Base-by-base conservation (phyloP, 495 filamentous ascomycete genomes). In the Lasiosphaeria miniovina region DNA sequence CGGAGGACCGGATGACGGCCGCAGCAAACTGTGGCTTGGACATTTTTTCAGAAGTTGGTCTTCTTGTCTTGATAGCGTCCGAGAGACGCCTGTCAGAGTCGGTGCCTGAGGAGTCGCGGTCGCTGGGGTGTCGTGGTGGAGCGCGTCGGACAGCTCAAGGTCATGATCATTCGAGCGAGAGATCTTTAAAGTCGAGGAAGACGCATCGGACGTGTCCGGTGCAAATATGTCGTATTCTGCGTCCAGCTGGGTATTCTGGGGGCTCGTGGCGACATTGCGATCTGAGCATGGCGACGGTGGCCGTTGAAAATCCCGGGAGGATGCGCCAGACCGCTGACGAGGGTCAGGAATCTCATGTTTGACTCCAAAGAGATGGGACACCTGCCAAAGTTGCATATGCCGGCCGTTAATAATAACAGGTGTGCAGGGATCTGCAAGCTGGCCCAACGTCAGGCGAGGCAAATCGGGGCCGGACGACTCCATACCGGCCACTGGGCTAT, bases 301-400 rank as follows among this genome's bases (percentile, higher is more conserved):
- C 3, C 10, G 3, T n/a, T 43, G 36, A n/a, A 63, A 34, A 10
- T 59, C 52, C 0, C 6, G 4, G 12, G 56, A 34, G 1, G 46
- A 24, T 11, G 57, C 52, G 0, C 61, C 61, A 15, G 33, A 11
- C 34, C 43, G 36, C n/a, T 17, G 3, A 1, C 2, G 3, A 24
- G 17, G 11, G 15, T 15, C 7, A 4, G 54, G 57, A 3, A 54
- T 9, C 3, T 50, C 34, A 36, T 14, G 36, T n/a, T 15, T 35
- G 4, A 54, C 12, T 4, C 41, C 56, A 33, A 57, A 62, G 5
- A 57, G 6, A 49, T 65, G 63, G 3, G 52, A 56, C 4, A 62
- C 52, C 41, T 65, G 63, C 63, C 63, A 65, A n/a, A 62, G 33
- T 49, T 50, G 32, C n/a, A 60, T 9, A 9, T 7, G 15, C 3